These are phyloP conservation scores for Jackrogersella multiformis DNA, from an alignment of 495 filamentous ascomycete species.

Conservation along the genomic window DNA sequence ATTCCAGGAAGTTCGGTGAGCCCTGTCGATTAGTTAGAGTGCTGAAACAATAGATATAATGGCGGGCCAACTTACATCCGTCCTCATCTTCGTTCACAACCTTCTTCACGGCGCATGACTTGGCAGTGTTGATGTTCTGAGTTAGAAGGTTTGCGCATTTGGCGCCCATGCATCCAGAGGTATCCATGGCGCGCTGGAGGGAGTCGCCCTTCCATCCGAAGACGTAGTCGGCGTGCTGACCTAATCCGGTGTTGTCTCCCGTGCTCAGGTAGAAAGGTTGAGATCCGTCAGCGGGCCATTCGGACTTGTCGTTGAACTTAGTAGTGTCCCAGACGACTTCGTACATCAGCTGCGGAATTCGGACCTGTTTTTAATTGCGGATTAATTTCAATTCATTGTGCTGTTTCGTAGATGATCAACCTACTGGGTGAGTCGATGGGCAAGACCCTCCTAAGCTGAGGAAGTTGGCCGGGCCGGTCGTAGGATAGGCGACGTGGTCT, in stretches of 20 bases:
- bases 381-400: no score
- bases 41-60: neutral
- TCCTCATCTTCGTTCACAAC: constrained; percentile 42
- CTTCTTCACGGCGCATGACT: constrained; percentile 41
- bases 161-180: constrained; percentile 54
- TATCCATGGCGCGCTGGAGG: constrained; percentile 61
- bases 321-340: constrained; percentile 63
- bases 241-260: constrained; percentile 55
- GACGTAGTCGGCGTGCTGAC: constrained; percentile 62
- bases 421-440: constrained; percentile 56
- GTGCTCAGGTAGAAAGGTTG: constrained; percentile 60
- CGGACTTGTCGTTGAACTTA: constrained; percentile 54
- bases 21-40: constrained; percentile 25
- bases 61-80: constrained; percentile 38
- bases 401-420: no score
- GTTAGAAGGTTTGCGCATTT: constrained; percentile 49
- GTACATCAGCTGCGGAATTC: constrained; percentile 62
- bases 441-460: constrained; percentile 54
- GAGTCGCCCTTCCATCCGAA: constrained; percentile 60
- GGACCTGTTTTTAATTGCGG: constrained; percentile 13
- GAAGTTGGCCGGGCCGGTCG: constrained; percentile 58
- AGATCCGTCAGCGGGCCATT: constrained; percentile 58
- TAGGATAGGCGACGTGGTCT: constrained; percentile 59
- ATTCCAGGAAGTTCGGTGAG: constrained; percentile 35
- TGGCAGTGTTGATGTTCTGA: constrained; percentile 48